phyloP scores from a whole-genome alignment of 23 red algal genomes.

The Gracilaria domingensis region DNA sequence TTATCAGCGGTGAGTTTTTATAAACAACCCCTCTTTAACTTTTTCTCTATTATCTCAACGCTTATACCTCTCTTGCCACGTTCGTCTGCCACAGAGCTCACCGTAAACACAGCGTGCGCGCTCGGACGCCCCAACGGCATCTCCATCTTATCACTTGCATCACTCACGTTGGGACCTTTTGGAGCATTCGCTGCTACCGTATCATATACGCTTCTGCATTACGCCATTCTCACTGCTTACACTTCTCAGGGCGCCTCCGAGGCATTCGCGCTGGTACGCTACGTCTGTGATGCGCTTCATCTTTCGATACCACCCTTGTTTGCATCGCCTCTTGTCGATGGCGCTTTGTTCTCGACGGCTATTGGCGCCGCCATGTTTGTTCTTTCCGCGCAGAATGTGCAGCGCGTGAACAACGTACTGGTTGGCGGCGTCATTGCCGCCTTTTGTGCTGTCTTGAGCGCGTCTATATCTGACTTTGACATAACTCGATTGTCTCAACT shows the following conservation, averaged over 20 bases:
- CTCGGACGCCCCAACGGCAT: constrained; percentile 52
- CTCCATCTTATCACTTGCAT: constrained; percentile 71
- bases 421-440: constrained; percentile 10
- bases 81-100: constrained; percentile 19
- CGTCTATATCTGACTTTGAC: too few species aligned
- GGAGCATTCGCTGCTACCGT: constrained; percentile 36
- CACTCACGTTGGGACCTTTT: constrained; percentile 49
- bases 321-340: neutral
- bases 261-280: neutral
- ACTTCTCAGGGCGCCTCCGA: constrained; percentile 71
- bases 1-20: constrained; percentile 66
- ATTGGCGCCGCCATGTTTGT: constrained; percentile 36
- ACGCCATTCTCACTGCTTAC: constrained; percentile 85
- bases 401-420: constrained; percentile 64
- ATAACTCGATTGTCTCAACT: neutral
- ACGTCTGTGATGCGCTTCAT: neutral
- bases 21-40: neutral
- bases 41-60: neutral
- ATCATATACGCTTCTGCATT: constrained; percentile 69
- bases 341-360: neutral
- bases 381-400: constrained; percentile 18
- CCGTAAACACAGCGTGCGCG: constrained; percentile 56
- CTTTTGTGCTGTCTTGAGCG: neutral
- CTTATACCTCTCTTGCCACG: neutral
- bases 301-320: neutral